These are phyloP conservation scores for Kwoniella dendrophila DNA, from an alignment of 768 basidiomycete species.

Conservation along the genomic window DNA sequence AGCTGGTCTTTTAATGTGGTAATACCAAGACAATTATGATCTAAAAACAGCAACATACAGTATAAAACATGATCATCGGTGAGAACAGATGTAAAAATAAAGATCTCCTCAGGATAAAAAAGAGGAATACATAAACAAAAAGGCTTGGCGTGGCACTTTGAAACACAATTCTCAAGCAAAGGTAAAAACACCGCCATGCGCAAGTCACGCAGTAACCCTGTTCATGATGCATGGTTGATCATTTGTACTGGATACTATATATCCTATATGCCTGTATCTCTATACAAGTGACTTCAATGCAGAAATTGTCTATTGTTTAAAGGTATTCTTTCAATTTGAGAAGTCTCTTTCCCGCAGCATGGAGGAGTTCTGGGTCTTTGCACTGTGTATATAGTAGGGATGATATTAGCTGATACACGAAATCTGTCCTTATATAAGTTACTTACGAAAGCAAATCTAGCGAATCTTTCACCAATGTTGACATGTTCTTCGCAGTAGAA, in stretches of 20 bases:
- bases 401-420: neutral
- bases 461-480: conserved; percentile 80
- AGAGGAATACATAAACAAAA: neutral
- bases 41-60: neutral
- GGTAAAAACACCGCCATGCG: neutral
- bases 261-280: neutral
- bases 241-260: conserved; percentile 2
- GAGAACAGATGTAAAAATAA: no score
- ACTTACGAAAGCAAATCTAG: conserved; percentile 70
- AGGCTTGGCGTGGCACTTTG: conserved; percentile 18
- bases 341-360: conserved; percentile 78
- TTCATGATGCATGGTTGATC: neutral
- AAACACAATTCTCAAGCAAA: neutral
- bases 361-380: conserved; percentile 86
- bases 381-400: conserved; percentile 62
- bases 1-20: no score
- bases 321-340: conserved; percentile 72
- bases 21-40: neutral
- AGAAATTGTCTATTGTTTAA: conserved; percentile 11
- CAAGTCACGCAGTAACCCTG: no score
- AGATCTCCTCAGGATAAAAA: no score
- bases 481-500: conserved; percentile 91
- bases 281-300: no score
- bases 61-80: no score
- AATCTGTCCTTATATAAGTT: no score